Evolutionary conservation across 2,329 filamentous ascomycete species (phyloP), one percentile per base, ranked within the genome.

Genomic region (Ceratocystis lukuohia): DNA sequence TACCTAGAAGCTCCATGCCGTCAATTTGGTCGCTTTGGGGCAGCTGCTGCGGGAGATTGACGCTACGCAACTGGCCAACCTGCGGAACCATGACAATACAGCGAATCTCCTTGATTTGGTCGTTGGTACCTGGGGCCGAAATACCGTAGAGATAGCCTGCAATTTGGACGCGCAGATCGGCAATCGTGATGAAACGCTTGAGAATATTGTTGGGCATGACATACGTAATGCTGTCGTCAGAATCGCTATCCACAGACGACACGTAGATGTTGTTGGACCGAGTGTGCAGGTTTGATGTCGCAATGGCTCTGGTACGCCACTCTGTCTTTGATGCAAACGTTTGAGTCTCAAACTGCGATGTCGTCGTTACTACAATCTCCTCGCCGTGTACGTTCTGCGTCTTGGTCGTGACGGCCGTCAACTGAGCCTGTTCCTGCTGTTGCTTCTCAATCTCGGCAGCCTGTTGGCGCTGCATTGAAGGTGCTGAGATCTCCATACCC

Each of bases 131-230:
- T 5, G 89, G 87, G 2, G 94, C 92, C 0, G 93, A 96, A 61
- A 85, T 85, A 70, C 94, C 94, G 74, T 99, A 99, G 0, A 99
- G 82, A 75, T 96, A 99, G 1, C 92, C 94, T 17, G 93, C 92
- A 62, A 99, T 92, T 76, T 99, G 94, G 15, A 97, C 92, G 61
- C 95, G 89, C 66, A 99, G 84, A 78, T 99, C 94, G 61, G 94
- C 88, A 73, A 99, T 95, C 28, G 90, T 94, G 78, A 99, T 97
- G 80, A 99, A 99, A 70, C 91, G 89, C 82, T 96, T 96, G 72
- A 99, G 83, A 62, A 99, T 88, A 75, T 99, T 99, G 84, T 97
- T 99, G 0, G 94, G 94, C 90, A 99, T 96, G 72, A 99, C 89
- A 73, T 97, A 99, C 0, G 93, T 99, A 73, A 89, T 88, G 45